These are phyloP conservation scores for Taphrina pruni DNA, from an alignment of 1,139 yeast species.

Conservation along the genomic window DNA sequence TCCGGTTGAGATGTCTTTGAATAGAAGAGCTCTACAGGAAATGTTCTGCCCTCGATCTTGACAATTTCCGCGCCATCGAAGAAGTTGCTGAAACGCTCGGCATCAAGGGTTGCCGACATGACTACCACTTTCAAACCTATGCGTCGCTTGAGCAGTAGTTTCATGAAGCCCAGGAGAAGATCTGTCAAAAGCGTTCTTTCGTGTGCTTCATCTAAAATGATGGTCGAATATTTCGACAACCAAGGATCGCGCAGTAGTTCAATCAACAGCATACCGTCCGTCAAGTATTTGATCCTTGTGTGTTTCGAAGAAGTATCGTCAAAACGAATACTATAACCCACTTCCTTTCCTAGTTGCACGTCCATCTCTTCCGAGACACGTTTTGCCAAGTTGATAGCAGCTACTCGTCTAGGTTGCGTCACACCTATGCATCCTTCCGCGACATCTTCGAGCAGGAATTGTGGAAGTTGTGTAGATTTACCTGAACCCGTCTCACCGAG, in stretches of 20 bases:
- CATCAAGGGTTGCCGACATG: constrained; percentile 97
- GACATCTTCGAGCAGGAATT: constrained; percentile 58
- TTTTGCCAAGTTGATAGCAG: constrained; percentile 90
- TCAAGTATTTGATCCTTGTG: constrained; percentile 80
- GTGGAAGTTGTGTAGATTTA: constrained; percentile 93
- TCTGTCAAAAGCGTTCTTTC: constrained; percentile 94
- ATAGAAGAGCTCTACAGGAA: constrained; percentile 76
- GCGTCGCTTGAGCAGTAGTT: constrained; percentile 60
- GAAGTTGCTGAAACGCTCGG: constrained; percentile 81
- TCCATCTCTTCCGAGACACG: constrained; percentile 93
- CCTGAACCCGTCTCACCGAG: constrained; percentile 99
- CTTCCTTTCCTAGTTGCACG: constrained; percentile 66
- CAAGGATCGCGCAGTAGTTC: constrained; percentile 80
- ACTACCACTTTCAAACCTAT: constrained; percentile 62
- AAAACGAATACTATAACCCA: constrained; percentile 95
- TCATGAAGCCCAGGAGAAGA: constrained; percentile 83
- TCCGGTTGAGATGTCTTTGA: constrained; percentile 70
- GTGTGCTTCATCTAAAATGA: constrained; percentile 96
- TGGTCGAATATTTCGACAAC: constrained; percentile 69
- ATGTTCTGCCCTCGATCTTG: constrained; percentile 88
- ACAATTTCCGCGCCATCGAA: constrained; percentile 79
- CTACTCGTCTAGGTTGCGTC: constrained; percentile 97
- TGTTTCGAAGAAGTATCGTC: constrained; percentile 59
- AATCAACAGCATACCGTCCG: constrained; percentile 96
- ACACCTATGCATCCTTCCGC: constrained; percentile 71